Conservation (phyloP, 805 yeast species). For the Metschnikowia lochheadii region DNA sequence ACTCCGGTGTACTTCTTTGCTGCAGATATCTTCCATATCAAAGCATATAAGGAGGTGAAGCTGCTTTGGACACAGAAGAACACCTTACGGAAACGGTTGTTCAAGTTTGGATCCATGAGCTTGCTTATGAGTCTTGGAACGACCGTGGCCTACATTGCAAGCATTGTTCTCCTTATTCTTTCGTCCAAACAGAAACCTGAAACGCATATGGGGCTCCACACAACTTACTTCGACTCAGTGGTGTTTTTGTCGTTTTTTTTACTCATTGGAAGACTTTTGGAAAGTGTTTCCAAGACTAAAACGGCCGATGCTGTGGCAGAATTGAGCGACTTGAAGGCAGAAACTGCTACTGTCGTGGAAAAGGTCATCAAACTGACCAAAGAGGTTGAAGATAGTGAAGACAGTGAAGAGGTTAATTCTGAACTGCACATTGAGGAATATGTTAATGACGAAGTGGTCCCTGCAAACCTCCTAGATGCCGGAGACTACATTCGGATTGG, state of each 20-base stretch:
- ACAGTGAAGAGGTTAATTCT: too few species aligned
- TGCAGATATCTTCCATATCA: slow-evolving; percentile 67
- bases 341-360: slow-evolving; percentile 41
- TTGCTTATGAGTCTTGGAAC: slow-evolving; percentile 71
- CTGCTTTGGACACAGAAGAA: slow-evolving; percentile 55
- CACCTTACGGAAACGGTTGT: slow-evolving; percentile 51
- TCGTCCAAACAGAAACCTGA: slow-evolving; percentile 32
- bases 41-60: slow-evolving; percentile 57
- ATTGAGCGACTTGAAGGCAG: slow-evolving; percentile 49
- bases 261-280: slow-evolving; percentile 65
- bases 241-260: slow-evolving; percentile 71
- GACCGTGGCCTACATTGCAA: slow-evolving; percentile 64
- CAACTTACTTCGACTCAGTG: slow-evolving; percentile 76
- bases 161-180: slow-evolving; percentile 51
- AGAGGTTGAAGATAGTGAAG: too few species aligned
- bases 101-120: slow-evolving; percentile 77
- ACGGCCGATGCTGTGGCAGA: slow-evolving; percentile 62
- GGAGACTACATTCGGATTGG: slow-evolving; percentile 48
- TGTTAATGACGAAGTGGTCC: slow-evolving; percentile 30
- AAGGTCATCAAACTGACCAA: not conserved
- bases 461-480: slow-evolving; percentile 45
- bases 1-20: slow-evolving; percentile 74
- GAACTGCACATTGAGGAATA: slow-evolving; percentile 7
- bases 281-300: slow-evolving; percentile 60
- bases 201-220: slow-evolving; percentile 42